Base-by-base conservation (phyloP, 2,329 filamentous ascomycete genomes). In the Colletotrichum tabaci region DNA sequence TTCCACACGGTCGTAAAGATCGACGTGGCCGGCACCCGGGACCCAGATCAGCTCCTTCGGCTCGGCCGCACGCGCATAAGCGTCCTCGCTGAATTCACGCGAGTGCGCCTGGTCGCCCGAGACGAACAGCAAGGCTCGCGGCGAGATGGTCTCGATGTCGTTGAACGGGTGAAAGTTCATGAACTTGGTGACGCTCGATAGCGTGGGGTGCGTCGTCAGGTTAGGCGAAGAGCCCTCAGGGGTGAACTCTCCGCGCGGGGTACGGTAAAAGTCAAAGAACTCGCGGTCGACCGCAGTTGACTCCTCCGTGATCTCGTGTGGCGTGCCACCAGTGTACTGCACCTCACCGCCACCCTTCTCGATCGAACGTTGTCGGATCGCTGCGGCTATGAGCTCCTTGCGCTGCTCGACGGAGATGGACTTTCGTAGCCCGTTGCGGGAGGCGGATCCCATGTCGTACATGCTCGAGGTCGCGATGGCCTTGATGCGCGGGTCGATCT, bases 21-120 rank as follows among this genome's bases (percentile, higher is more conserved):
- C 81, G 2, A 79, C 79, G 57, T 82, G 80, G 2, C 79, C 78
- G 10, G 79, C 78, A 2, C 78, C 75, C 0, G 77, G 57, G 0
- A 83, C 67, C 78, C 78, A 80, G 8, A 78, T 9, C 57, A 82
- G 46, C 72, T 82, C 80, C 74, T 82, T 83, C 9, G 81, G 81
- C 67, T 82, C 79, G 18, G n/a, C 77, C 58, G 74, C 78, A 42
- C 49, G 71, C 1, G 56, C 63, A 52, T 77, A 79, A 2, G 77
- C 78, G 38, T 77, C 69, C 57, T 77, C 71, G n/a, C 76, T 79
- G 61, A 77, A 79, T 69, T 78, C 76, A 2, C 75, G 75, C 15
- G 77, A 78, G 67, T 79, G 77, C 2, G 77, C 74, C 16, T 75
- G 74, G 18, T 77, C 75, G 30, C 78, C 77, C 1, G 74, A 66